Evolutionary conservation across 345 rosid genomes (phyloP), one percentile per base, ranked within the genome.

Genomic region (Aquilaria yunnanensis): DNA sequence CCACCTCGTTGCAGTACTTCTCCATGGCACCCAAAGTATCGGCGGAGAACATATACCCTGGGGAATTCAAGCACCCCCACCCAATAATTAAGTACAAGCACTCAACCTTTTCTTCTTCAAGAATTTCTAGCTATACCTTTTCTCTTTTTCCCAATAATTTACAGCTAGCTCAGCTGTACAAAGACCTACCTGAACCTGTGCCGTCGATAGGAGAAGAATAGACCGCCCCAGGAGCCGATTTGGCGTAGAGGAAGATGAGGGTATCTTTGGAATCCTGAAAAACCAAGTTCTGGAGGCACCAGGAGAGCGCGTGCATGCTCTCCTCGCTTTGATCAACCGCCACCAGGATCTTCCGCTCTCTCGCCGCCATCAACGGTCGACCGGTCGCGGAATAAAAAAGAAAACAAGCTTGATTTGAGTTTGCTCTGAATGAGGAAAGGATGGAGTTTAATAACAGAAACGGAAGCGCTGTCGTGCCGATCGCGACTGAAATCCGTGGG

Each of bases 311-410:
- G 43, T 82, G 56, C 76, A 74, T 68, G 80, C 93, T 84, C 79
- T 87, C 88, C 48, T 74, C 86, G 34, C 88, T 64, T 67, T 84
- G 83, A 54, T 84, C 88, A 34, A 87, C 81, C 3, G 86, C 87
- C 68, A 82, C 86, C 54, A 82, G 57, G 16, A 84, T 65, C 72
- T 71, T 81, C 62, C 82, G 68, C 59, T 68, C 72, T 51, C 68
- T 66, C 3, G 8, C 73, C 31, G 47, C 74, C 43, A 37, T 37
- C 43, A 37, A 37, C 43, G 43, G 23, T 7, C 43, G 23, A 23
- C 23, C 23, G 23, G 43, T 9, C 43, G 43, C 43, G 8, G 43
- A 37, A 37, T 4, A 3, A 37, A 37, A 2, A 37, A 37, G 5
- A 9, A 37, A 37, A 37, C 7, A 37, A 37, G 43, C 43, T 37